These are phyloP conservation scores for Thermochaetoides thermophila DNA, from an alignment of 495 filamentous ascomycete genomes.

Conservation along the genomic window DNA sequence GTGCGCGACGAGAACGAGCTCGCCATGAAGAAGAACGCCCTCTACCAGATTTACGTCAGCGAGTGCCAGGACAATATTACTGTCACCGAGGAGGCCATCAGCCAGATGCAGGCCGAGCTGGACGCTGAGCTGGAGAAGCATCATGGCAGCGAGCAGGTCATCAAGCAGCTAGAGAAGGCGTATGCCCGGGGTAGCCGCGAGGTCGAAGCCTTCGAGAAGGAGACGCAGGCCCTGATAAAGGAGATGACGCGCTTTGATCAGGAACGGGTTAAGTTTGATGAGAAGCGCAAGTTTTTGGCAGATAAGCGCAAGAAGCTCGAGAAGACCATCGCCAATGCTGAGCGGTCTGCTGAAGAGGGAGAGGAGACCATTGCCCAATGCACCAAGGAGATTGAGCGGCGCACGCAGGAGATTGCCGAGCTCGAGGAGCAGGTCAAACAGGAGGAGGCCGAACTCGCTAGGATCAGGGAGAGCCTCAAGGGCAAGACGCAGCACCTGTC, in stretches of 20 bases:
- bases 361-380: slow-evolving; percentile 64
- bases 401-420: slow-evolving; percentile 49
- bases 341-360: slow-evolving; percentile 53
- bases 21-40: slow-evolving; percentile 66
- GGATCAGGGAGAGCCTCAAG: slow-evolving; percentile 71
- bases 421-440: slow-evolving; percentile 58
- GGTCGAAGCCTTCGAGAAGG: slow-evolving; percentile 67
- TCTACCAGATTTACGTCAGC: slow-evolving; percentile 81
- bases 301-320: slow-evolving; percentile 91
- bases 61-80: slow-evolving; percentile 78
- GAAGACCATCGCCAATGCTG: slow-evolving; percentile 58
- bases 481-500: slow-evolving; percentile 92
- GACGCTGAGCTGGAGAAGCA: slow-evolving; percentile 85
- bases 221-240: slow-evolving; percentile 63
- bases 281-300: slow-evolving; percentile 84
- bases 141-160: slow-evolving; percentile 76
- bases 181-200: slow-evolving; percentile 73
- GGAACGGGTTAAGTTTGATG: slow-evolving; percentile 90
- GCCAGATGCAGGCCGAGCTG: slow-evolving; percentile 75
- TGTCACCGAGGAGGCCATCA: slow-evolving; percentile 80
- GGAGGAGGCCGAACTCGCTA: slow-evolving; percentile 69
- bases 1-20: slow-evolving; percentile 90
- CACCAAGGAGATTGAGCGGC: slow-evolving; percentile 60
- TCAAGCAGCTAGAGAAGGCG: slow-evolving; percentile 74
- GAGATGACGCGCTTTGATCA: slow-evolving; percentile 89